Percentiles rank a stretch among this genome's conserved stretches.
Conservation (phyloP, 2,329 filamentous ascomycete species). For the Colletotrichum sp. region DNA sequence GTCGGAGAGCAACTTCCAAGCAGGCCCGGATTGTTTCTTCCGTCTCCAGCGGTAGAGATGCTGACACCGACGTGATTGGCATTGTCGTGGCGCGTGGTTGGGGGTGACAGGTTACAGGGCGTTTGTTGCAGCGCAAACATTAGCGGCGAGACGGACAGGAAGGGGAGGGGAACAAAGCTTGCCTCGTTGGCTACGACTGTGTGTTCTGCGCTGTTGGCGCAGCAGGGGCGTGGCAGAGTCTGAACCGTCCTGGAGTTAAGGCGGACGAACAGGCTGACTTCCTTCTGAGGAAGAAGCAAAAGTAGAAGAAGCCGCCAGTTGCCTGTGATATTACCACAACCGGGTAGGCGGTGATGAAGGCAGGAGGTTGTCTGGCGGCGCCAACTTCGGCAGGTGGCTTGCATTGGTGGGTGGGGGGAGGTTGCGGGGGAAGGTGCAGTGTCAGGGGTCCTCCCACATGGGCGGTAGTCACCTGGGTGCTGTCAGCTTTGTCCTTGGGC, state of each 20-base stretch:
- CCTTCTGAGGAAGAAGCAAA: not conserved
- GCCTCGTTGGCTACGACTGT: too few species aligned
- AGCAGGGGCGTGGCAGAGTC: not conserved
- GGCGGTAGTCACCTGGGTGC: not conserved
- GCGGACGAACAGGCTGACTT: not conserved
- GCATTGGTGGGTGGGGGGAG: not conserved
- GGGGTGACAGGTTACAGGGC: too few species aligned
- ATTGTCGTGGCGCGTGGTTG: too few species aligned
- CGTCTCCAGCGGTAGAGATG: too few species aligned
- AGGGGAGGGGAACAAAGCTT: too few species aligned
- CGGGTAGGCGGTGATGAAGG: not conserved
- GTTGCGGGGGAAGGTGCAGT: not conserved
- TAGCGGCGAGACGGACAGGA: too few species aligned
- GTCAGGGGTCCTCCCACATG: not conserved
- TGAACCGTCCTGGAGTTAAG: not conserved
- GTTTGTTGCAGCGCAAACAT: too few species aligned
- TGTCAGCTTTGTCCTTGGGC: not conserved
- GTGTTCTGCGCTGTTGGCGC: too few species aligned
- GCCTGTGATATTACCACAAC: not conserved
- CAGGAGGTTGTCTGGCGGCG: not conserved
- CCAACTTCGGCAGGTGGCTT: not conserved
- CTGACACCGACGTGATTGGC: too few species aligned
- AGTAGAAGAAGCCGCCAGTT: not conserved
- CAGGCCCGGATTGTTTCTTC: not conserved
- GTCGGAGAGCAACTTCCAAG: not conserved